Conservation (phyloP, 2,329 filamentous ascomycete species). For the Aspergillus candidus region DNA sequence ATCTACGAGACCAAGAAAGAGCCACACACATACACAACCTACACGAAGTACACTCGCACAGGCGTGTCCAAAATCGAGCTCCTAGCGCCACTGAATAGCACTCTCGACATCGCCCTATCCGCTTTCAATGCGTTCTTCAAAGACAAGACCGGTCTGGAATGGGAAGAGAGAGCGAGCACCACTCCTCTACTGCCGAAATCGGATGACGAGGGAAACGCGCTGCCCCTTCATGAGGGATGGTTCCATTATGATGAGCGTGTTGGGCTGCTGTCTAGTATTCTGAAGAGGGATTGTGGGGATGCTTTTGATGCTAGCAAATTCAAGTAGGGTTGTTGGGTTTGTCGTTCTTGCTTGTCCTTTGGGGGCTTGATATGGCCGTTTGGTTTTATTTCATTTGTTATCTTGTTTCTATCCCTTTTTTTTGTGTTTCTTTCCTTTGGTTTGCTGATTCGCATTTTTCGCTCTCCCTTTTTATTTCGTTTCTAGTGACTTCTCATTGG, state of each 20-base stretch:
- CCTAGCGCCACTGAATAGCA: conserved; percentile 28
- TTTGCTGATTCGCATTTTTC: too few species aligned
- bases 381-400: too few species aligned
- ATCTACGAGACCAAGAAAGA: conserved; percentile 60
- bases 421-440: too few species aligned
- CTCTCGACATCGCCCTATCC: conserved; percentile 38
- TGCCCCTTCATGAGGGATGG: conserved; percentile 28
- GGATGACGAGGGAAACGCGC: conserved; percentile 17
- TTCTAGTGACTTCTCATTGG: too few species aligned
- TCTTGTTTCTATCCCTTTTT: too few species aligned
- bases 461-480: too few species aligned
- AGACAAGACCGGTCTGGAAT: conserved; percentile 52
- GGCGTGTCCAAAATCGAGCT: conserved; percentile 28
- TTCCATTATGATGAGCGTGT: conserved; percentile 21
- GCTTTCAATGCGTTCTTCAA: conserved; percentile 55
- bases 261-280: conserved; percentile 18
- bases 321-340: not conserved
- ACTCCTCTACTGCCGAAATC: conserved; percentile 15
- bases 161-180: conserved; percentile 44
- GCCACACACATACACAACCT: conserved; percentile 57
- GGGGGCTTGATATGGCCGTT: too few species aligned
- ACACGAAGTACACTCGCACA: conserved; percentile 42
- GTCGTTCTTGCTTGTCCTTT: too few species aligned
- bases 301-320: not conserved
- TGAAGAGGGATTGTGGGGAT: conserved; percentile 10